These are phyloP conservation scores for Saxispiralis lemnorum DNA, from an alignment of 495 filamentous ascomycete genomes.

Conservation along the genomic window DNA sequence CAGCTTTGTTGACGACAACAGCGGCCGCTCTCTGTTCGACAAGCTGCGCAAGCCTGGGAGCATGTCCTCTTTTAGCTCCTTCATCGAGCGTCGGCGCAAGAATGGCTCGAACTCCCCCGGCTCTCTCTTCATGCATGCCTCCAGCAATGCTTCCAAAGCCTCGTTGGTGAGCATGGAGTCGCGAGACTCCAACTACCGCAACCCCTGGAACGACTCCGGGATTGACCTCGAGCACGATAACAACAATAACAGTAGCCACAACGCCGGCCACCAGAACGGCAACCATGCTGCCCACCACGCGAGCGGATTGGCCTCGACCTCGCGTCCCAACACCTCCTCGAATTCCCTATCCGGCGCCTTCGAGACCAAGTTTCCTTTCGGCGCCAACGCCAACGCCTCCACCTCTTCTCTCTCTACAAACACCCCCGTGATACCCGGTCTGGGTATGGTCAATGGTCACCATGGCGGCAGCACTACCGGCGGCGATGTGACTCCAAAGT, in stretches of 20 bases:
- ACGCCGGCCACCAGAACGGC: slow-evolving; percentile 41
- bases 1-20: slow-evolving; percentile 58
- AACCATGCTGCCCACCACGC: slow-evolving; percentile 29
- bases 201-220: slow-evolving; percentile 92
- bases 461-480: slow-evolving; percentile 4
- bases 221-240: slow-evolving; percentile 84
- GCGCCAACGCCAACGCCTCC: slow-evolving; percentile 28
- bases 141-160: slow-evolving; percentile 82
- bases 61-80: slow-evolving; percentile 82
- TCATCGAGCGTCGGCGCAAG: slow-evolving; percentile 75
- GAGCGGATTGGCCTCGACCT: slow-evolving; percentile 29
- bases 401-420: slow-evolving; percentile 10
- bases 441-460: slow-evolving; percentile 15
- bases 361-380: slow-evolving; percentile 46
- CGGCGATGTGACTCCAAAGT: slow-evolving; percentile 66
- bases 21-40: slow-evolving; percentile 63
- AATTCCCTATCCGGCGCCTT: slow-evolving; percentile 16
- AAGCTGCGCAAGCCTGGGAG: slow-evolving; percentile 80
- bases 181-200: slow-evolving; percentile 77
- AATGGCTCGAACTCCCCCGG: slow-evolving; percentile 71
- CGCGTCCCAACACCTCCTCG: slow-evolving; percentile 11
- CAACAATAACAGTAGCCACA: slow-evolving; percentile 35
- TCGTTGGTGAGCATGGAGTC: slow-evolving; percentile 88
- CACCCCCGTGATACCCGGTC: slow-evolving; percentile 28
- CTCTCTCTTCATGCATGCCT: slow-evolving; percentile 82